A percentile compares a stretch with the other conserved stretches of the same genome.
Conservation (phyloP, 306 rosid species). For the Cyamopsis tetragonoloba region DNA sequence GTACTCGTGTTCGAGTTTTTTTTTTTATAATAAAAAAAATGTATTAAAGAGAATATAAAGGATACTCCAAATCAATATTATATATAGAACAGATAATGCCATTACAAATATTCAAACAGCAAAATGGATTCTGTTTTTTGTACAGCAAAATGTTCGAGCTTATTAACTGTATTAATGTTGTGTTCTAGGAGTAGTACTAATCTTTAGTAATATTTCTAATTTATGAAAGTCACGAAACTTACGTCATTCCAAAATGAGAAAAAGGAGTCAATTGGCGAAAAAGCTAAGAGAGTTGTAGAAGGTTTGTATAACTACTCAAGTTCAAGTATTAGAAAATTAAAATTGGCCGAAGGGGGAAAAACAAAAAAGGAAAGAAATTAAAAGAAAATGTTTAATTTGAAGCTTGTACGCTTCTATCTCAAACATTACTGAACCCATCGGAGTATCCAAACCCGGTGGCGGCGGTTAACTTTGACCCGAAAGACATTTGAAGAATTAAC, state of each 20-base stretch:
- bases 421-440: background rate
- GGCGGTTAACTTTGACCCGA: conserved; percentile 22
- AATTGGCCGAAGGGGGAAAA: background rate
- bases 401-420: conserved; percentile 25
- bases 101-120: no score
- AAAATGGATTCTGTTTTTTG: no score
- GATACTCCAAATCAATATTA: no score
- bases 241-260: background rate
- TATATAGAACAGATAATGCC: no score
- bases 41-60: no score
- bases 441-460: background rate
- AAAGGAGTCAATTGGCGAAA: background rate
- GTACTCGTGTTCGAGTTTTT: no score
- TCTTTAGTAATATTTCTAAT: background rate
- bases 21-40: no score
- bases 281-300: background rate
- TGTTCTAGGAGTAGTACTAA: background rate
- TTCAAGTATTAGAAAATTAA: background rate
- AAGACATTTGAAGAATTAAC: conserved; percentile 7
- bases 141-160: no score
- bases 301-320: background rate
- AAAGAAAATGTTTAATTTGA: background rate
- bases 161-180: background rate
- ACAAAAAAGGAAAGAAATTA: background rate
- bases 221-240: background rate